Conservation (phyloP, 768 basidiomycete genomes). For the Phaeotremella fagi region DNA sequence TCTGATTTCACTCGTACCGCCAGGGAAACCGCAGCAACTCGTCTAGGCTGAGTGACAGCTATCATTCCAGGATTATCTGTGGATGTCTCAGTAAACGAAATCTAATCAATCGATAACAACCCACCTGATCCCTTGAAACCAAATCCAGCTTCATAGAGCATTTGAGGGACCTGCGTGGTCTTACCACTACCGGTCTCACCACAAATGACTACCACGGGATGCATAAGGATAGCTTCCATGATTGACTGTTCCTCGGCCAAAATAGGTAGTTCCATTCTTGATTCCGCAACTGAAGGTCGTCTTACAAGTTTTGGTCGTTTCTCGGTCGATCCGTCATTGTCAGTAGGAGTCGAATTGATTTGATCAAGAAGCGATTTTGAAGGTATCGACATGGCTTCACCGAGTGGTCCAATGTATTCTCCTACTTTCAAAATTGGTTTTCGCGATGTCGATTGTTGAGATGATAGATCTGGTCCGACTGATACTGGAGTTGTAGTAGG, state of each 20-base stretch:
- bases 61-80: slow-evolving; percentile 98
- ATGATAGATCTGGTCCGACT: slow-evolving; percentile 33
- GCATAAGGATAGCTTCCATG: slow-evolving; percentile 81
- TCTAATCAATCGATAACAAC: slow-evolving; percentile 26
- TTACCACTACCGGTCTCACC: slow-evolving; percentile 98
- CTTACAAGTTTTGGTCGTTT: slow-evolving; percentile 54
- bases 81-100: slow-evolving; percentile 1
- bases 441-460: slow-evolving; percentile 25
- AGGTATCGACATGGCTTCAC: slow-evolving; percentile 65
- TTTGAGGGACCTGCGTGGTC: slow-evolving; percentile 96
- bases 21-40: slow-evolving; percentile 96
- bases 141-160: slow-evolving; percentile 95
- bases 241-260: slow-evolving; percentile 89
- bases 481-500: slow-evolving; percentile 2
- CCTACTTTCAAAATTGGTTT: slow-evolving; percentile 50
- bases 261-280: slow-evolving; percentile 76
- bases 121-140: slow-evolving; percentile 75
- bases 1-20: slow-evolving; percentile 88
- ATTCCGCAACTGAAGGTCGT: slow-evolving; percentile 66
- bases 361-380: slow-evolving; percentile 52
- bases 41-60: slow-evolving; percentile 91
- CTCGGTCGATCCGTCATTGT: neutral
- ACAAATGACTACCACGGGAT: slow-evolving; percentile 79
- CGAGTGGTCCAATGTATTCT: slow-evolving; percentile 64
- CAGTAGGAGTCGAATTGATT: slow-evolving; percentile 2